A percentile compares a stretch with the other conserved stretches of the same genome.
Evolutionary conservation across 441 rosid species (phyloP).

Genomic region (Kokia cookei): DNA sequence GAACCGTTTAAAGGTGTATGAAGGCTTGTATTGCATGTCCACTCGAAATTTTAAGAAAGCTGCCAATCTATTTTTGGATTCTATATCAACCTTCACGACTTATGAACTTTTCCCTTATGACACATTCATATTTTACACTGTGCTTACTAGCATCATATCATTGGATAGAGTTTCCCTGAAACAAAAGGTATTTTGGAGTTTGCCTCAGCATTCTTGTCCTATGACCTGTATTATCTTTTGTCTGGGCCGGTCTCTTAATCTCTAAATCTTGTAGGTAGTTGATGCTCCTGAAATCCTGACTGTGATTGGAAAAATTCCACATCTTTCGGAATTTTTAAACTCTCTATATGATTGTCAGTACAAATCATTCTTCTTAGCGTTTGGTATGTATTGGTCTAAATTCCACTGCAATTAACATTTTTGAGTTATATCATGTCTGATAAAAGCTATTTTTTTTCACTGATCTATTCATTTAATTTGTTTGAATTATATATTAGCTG

Average conservation of each 20-base stretch:
- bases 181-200: conserved; percentile 63
- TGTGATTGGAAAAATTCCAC: conserved; percentile 90
- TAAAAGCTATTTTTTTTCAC: not conserved
- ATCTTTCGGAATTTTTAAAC: conserved; percentile 88
- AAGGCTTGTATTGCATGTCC: conserved; percentile 93
- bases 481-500: conserved; percentile 48
- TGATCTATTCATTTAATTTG: conserved; percentile 6
- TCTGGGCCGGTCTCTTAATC: not conserved
- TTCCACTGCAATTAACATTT: not conserved
- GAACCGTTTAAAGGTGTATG: conserved; percentile 93
- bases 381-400: conserved; percentile 40
- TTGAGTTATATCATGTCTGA: not conserved
- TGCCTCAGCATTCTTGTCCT: not conserved
- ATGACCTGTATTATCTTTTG: not conserved
- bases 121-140: conserved; percentile 93
- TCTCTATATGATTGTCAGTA: conserved; percentile 88
- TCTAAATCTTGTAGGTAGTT: conserved; percentile 61
- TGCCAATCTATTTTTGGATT: conserved; percentile 79
- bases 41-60: conserved; percentile 91
- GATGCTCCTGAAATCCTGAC: conserved; percentile 99
- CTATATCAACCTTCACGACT: conserved; percentile 97
- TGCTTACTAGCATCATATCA: conserved; percentile 89
- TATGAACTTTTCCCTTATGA: conserved; percentile 94
- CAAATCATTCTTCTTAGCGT: conserved; percentile 87
- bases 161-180: conserved; percentile 93